Evolutionary conservation across 192 early-diverging fungal genomes (phyloP), one percentile per base, ranked within the genome.

Genomic region (Rhizophlyctis rosea): DNA sequence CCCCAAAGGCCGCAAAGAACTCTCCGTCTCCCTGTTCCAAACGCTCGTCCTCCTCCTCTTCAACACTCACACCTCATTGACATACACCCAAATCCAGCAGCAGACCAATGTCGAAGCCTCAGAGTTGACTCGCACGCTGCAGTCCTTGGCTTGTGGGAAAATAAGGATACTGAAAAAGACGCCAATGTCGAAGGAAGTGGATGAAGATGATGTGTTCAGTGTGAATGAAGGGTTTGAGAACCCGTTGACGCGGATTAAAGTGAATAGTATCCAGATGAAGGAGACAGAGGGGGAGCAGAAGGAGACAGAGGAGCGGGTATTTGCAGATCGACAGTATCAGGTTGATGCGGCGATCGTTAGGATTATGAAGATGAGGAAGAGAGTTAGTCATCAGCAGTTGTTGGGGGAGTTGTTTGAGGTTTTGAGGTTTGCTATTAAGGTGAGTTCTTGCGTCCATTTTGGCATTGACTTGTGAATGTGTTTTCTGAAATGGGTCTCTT

Each of bases 281-380:
- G 78, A 78, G 48, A 86, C 83, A 0, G 88, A 86, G 31, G 79
- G 82, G 54, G 94, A 99, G 57, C 78, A 88, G 53, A 82, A 87
- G 51, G 83, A 79, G 48, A 96, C 95, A 11, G 82, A 87, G 57
- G 90, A 88, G 32, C 82, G 87, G 18, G 91, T 99, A 48, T 91
- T 90, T 47, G 83, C 89, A 70, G 91, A 91, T 53, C 83, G 97
- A 5, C 84, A 91, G 69, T 93, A 94, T 63, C 84, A 90, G 69
- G 87, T 93, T 0, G 97, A 99, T 62, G 96, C 95, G 0, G 90
- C 91, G 2, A 86, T 97, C 60, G 96, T 99, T 21, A 75, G 96
- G 33, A 92, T 99, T 62, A 98, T 99, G 96, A 99, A 99, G 80
- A 81, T 87, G 36, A 70, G 91, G 39, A 96, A 93, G 68, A 78